These are phyloP conservation scores for Blepharisma undulans DNA, from an alignment of 169 alveolate species.

Conservation along the genomic window DNA sequence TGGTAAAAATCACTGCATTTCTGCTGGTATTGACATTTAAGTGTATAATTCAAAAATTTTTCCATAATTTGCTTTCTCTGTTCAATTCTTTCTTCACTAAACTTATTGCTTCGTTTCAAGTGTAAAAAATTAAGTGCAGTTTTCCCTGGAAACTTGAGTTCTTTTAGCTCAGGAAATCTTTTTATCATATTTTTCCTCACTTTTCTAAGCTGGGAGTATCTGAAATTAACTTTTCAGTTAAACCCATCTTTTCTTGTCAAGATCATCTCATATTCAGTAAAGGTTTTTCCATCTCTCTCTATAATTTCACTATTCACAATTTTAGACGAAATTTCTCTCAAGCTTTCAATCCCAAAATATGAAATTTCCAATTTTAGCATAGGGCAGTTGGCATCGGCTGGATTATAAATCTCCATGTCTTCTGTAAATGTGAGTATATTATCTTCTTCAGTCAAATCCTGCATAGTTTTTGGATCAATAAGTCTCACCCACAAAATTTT, in stretches of 20 bases:
- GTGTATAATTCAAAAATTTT: neutral
- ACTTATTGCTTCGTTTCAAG: neutral
- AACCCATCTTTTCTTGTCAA: neutral
- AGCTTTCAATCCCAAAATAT: neutral
- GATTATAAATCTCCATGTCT: neutral
- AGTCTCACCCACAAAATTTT: neutral
- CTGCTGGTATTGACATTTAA: neutral
- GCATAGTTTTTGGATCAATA: neutral
- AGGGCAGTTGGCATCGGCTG: neutral
- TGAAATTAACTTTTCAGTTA: neutral
- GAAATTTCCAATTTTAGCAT: neutral
- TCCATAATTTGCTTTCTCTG: neutral
- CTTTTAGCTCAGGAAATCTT: neutral
- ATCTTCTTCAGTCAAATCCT: neutral
- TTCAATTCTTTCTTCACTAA: neutral
- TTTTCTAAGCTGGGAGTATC: neutral
- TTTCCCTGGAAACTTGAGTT: neutral
- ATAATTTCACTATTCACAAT: neutral
- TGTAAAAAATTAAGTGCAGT: neutral
- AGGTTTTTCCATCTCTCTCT: neutral
- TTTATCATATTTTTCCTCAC: neutral
- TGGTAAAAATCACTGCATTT: neutral
- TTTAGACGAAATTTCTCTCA: neutral
- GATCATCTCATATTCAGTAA: neutral
- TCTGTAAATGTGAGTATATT: neutral